Conservation (phyloP, 2,329 filamentous ascomycete genomes). For the Plenodomus tracheiphilus region DNA sequence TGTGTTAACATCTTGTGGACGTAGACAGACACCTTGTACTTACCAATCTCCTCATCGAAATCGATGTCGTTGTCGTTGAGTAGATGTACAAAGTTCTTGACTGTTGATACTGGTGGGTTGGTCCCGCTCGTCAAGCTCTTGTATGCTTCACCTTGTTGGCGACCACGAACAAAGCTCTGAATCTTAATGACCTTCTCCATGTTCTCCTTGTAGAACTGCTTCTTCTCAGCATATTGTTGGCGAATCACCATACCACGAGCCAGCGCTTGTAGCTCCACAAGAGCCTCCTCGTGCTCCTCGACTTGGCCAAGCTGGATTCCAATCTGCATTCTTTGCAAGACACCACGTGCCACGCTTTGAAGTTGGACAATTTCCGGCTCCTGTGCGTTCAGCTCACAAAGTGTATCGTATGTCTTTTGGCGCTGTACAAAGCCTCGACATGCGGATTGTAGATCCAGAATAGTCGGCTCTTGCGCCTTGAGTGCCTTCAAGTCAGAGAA, state of each 20-base stretch:
- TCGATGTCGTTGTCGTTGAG: slow-evolving; percentile 98
- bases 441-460: slow-evolving; percentile 67
- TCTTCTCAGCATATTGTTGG: slow-evolving; percentile 78
- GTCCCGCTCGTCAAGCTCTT: slow-evolving; percentile 95
- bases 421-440: slow-evolving; percentile 69
- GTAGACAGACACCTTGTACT: slow-evolving; percentile 3
- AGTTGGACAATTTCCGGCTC: slow-evolving; percentile 68
- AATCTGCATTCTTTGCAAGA: slow-evolving; percentile 74
- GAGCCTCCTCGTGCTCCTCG: slow-evolving; percentile 77
- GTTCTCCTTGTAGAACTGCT: slow-evolving; percentile 87
- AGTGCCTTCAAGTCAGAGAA: slow-evolving; percentile 57
- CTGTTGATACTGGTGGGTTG: slow-evolving; percentile 93
- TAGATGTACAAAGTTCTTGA: slow-evolving; percentile 97
- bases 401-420: slow-evolving; percentile 62
- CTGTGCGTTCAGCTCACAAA: slow-evolving; percentile 71
- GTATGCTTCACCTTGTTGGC: slow-evolving; percentile 96
- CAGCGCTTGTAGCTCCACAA: slow-evolving; percentile 74
- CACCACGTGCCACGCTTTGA: slow-evolving; percentile 76
- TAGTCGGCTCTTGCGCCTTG: slow-evolving; percentile 58
- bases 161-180: slow-evolving; percentile 92
- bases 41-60: slow-evolving; percentile 89
- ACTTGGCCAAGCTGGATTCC: slow-evolving; percentile 75
- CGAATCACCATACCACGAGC: slow-evolving; percentile 76
- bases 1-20: slow-evolving; percentile 16
- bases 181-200: slow-evolving; percentile 99